Percentiles rank a stretch among this genome's conserved stretches.
phyloP scores from a whole-genome alignment of 192 early-diverging fungal genomes.

The Diversispora eburnea region DNA sequence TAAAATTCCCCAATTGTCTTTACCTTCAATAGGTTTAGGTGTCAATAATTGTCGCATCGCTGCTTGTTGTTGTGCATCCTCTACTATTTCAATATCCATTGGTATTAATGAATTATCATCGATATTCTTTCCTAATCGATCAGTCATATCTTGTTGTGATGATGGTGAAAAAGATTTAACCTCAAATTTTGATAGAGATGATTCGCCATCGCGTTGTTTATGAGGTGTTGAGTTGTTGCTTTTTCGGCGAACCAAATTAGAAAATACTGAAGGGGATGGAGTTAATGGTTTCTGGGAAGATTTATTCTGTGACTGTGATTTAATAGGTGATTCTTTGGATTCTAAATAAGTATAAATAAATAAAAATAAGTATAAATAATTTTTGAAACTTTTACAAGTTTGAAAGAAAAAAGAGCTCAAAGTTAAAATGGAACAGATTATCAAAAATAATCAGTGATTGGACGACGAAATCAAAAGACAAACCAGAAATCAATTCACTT shows the following conservation, averaged over 20 bases:
- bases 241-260: conserved; percentile 21
- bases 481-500: neutral
- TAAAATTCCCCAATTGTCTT: conserved; percentile 58
- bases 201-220: neutral
- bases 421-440: too few species aligned
- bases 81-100: neutral
- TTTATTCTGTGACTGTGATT: neutral
- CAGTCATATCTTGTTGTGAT: neutral
- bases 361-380: neutral
- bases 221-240: neutral
- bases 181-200: neutral
- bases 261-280: conserved; percentile 17
- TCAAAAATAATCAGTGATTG: neutral
- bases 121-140: neutral
- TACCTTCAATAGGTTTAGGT: conserved; percentile 46
- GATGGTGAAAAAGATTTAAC: neutral
- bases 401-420: neutral
- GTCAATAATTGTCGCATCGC: conserved; percentile 37
- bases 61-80: neutral
- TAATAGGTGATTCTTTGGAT: neutral
- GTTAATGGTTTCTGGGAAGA: neutral
- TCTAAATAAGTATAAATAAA: neutral
- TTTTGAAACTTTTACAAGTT: neutral
- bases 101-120: neutral
- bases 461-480: neutral